These are phyloP conservation scores for Ogataea hybrid DNA, from an alignment of 1,139 yeast genomes.

Conservation along the genomic window DNA sequence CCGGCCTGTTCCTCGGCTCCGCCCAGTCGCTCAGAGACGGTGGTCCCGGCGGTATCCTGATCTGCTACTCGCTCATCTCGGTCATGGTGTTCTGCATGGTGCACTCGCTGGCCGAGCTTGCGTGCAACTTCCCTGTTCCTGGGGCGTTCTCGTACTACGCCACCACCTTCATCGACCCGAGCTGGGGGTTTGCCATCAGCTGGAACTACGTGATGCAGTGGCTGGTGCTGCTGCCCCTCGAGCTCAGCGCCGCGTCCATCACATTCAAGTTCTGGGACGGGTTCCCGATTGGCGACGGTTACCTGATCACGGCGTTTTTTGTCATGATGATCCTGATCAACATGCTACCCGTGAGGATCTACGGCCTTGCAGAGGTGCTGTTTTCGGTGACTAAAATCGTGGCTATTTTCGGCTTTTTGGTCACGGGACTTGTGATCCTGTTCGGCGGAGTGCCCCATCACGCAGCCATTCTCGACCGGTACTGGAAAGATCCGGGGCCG, in stretches of 20 bases:
- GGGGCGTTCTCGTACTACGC: slow-evolving; percentile 80
- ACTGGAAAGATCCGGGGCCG: slow-evolving; percentile 64
- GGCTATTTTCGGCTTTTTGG: slow-evolving; percentile 43
- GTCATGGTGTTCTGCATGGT: slow-evolving; percentile 71
- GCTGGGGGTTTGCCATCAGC: slow-evolving; percentile 78
- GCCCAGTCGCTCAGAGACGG: slow-evolving; percentile 67
- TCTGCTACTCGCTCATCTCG: slow-evolving; percentile 68
- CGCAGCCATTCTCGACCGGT: slow-evolving; percentile 49
- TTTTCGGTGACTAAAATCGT: slow-evolving; percentile 27
- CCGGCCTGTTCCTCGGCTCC: slow-evolving; percentile 73
- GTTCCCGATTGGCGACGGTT: slow-evolving; percentile 58
- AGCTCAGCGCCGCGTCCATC: slow-evolving; percentile 74
- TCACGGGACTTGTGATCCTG: slow-evolving; percentile 44
- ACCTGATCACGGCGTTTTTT: slow-evolving; percentile 65
- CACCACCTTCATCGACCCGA: slow-evolving; percentile 65
- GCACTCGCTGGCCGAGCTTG: slow-evolving; percentile 82
- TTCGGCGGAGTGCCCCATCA: slow-evolving; percentile 58
- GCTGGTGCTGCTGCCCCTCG: slow-evolving; percentile 74
- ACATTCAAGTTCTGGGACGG: slow-evolving; percentile 64
- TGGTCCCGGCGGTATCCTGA: slow-evolving; percentile 77
- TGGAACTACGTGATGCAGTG: slow-evolving; percentile 83
- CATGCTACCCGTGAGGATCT: slow-evolving; percentile 44
- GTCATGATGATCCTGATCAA: slow-evolving; percentile 39
- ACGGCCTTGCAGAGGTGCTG: slow-evolving; percentile 29
- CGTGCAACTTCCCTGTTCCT: slow-evolving; percentile 73